These are phyloP conservation scores for Tremellales sp. DNA, from an alignment of 1,284 basidiomycete species.

Conservation along the genomic window DNA sequence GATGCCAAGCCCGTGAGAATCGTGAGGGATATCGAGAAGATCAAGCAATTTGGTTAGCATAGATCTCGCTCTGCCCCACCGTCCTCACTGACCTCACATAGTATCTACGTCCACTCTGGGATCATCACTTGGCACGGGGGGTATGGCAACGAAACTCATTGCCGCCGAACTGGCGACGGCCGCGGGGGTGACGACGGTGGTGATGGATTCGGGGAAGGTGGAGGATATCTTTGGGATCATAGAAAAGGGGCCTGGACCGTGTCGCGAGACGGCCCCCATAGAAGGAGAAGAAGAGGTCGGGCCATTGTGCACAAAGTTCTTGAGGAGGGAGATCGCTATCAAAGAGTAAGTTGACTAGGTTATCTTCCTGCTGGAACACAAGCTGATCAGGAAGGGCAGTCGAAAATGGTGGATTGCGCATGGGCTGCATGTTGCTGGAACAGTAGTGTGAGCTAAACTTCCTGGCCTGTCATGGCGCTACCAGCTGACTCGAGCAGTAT, in stretches of 20 bases:
- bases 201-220: slow-evolving; percentile 77
- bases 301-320: slow-evolving; percentile 79
- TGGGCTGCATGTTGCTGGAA: slow-evolving; percentile 82
- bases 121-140: slow-evolving; percentile 90
- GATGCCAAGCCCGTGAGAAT: slow-evolving; percentile 73
- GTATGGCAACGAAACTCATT: slow-evolving; percentile 99
- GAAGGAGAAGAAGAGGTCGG: slow-evolving; percentile 27
- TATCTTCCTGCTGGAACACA: not conserved
- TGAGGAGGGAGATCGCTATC: slow-evolving; percentile 67
- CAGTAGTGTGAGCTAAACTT: slow-evolving; percentile 56
- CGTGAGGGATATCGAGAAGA: slow-evolving; percentile 76
- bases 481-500: slow-evolving; percentile 23
- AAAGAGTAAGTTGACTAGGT: slow-evolving; percentile 57
- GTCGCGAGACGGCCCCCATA: slow-evolving; percentile 25
- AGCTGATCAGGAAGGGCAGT: slow-evolving; percentile 18
- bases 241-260: slow-evolving; percentile 49
- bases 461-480: too few species aligned
- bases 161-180: slow-evolving; percentile 96
- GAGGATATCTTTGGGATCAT: slow-evolving; percentile 77
- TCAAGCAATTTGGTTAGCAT: slow-evolving; percentile 68
- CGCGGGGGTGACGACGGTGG: slow-evolving; percentile 91
- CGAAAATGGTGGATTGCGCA: slow-evolving; percentile 95
- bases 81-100: slow-evolving; percentile 39
- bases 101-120: slow-evolving; percentile 89
- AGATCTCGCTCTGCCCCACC: not conserved